Evolutionary conservation across 495 filamentous ascomycete species (phyloP), one percentile per base, ranked within the genome.

Genomic region (Aspergillus mulundensis): DNA sequence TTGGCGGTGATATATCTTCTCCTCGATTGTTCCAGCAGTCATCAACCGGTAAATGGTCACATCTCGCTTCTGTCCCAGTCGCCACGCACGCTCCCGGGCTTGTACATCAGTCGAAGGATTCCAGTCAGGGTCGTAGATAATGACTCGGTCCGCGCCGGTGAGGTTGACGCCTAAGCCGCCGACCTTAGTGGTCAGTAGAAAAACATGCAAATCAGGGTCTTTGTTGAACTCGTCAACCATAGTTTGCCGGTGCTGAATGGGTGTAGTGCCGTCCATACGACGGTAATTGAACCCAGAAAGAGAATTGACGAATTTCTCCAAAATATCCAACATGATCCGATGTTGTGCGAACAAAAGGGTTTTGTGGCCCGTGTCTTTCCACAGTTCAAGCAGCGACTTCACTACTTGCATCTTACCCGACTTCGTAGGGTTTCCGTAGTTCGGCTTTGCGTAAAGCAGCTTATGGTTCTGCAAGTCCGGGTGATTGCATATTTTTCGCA

Each of bases 71-170:
- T 98, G 94, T 3, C 94, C 94, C 11, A 98, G 78, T 39, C 94
- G 83, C 94, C 94, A 97, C 20, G 94, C 93, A 53, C 94, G 83
- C 71, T 98, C 94, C n/a, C 93, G 85, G 5, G 94, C 94, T 66
- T 98, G 93, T 24, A 93, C 75, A 63, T 97, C 91, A 1, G 89
- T 96, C 1, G 90, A 94, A 10, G 90, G 91, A 68, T 98, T 97
- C 94, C 94, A 98, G 67, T 98, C 93, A 0, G 94, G 94, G 64
- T 98, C 94, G 59, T 88, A 98, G 52, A 98, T 96, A 65, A 98
- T 95, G 52, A 98, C 91, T 21, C 94, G 87, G 69, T 95, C 89
- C 1, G 94, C 94, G 5, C 94, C 93, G 7, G 94, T 97, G 14
- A 98, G 74, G 61, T 98, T 98, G 44, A 96, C 83, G 5, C 94